Evolutionary conservation across 139 green algal species (phyloP).

Genomic region (Chlorella vulgaris): DNA sequence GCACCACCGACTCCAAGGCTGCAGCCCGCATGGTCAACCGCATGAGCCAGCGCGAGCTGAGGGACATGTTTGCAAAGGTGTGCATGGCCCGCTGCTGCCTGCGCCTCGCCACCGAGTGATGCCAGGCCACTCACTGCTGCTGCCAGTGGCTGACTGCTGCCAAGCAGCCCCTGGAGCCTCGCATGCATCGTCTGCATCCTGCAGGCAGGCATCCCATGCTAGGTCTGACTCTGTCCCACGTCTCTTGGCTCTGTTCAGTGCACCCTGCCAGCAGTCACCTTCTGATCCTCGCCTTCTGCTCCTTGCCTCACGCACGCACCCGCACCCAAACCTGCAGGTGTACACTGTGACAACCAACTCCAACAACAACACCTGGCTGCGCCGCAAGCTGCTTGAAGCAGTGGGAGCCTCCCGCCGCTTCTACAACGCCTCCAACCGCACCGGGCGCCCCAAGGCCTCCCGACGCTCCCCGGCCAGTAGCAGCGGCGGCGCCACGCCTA

Average conservation of each 20-base stretch:
- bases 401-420: conserved; percentile 24
- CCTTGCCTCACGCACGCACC: background rate
- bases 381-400: conserved; percentile 37
- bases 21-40: conserved; percentile 14
- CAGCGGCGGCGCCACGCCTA: background rate
- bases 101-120: no score
- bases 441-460: background rate
- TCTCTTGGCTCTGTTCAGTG: no score
- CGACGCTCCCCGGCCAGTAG: background rate
- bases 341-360: conserved; percentile 28
- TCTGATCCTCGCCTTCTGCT: background rate
- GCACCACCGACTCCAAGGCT: conserved; percentile 18
- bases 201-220: no score
- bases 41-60: conserved; percentile 39
- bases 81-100: background rate
- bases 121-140: no score
- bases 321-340: background rate
- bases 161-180: no score
- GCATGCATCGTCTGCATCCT: no score
- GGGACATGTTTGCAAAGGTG: conserved; percentile 31
- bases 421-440: conserved; percentile 10
- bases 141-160: no score
- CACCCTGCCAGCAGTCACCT: no score
- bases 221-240: no score
- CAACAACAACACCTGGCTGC: conserved; percentile 47